These are phyloP conservation scores for Gymnopilus dilepis DNA, from an alignment of 768 basidiomycete genomes.

Conservation along the genomic window DNA sequence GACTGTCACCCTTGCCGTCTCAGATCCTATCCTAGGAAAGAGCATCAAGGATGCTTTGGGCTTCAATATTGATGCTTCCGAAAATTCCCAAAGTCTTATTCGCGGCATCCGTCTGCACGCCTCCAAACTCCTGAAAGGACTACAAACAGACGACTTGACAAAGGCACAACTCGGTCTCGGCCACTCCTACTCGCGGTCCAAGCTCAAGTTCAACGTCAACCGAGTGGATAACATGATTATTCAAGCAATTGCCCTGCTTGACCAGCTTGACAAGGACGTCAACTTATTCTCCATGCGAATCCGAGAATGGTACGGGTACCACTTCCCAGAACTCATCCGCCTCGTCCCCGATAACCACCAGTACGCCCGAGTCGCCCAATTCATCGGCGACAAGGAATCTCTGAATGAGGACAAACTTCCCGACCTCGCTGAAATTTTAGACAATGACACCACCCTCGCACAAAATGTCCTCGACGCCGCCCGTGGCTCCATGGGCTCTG, in stretches of 20 bases:
- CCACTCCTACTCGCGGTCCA: constrained; percentile 96
- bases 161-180: constrained; percentile 97
- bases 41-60: constrained; percentile 76
- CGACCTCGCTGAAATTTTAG: constrained; percentile 79
- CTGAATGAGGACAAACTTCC: constrained; percentile 80
- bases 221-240: constrained; percentile 99
- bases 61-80: constrained; percentile 82
- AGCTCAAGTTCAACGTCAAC: constrained; percentile 98
- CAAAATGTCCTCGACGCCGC: constrained; percentile 96
- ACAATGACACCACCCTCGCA: constrained; percentile 83
- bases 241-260: constrained; percentile 96
- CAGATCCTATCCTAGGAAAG: constrained; percentile 74
- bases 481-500: constrained; percentile 92
- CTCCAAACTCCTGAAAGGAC: constrained; percentile 84
- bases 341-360: constrained; percentile 94
- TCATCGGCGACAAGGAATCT: constrained; percentile 89
- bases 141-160: constrained; percentile 85
- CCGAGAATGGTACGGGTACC: constrained; percentile 99
- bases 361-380: constrained; percentile 84
- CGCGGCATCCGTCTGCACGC: constrained; percentile 94
- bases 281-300: constrained; percentile 99
- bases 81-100: constrained; percentile 82
- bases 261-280: constrained; percentile 99
- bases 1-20: constrained; percentile 75
- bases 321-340: constrained; percentile 95